These are phyloP conservation scores for Friedmanniomyces simplex DNA, from an alignment of 495 filamentous ascomycete genomes.

Conservation along the genomic window DNA sequence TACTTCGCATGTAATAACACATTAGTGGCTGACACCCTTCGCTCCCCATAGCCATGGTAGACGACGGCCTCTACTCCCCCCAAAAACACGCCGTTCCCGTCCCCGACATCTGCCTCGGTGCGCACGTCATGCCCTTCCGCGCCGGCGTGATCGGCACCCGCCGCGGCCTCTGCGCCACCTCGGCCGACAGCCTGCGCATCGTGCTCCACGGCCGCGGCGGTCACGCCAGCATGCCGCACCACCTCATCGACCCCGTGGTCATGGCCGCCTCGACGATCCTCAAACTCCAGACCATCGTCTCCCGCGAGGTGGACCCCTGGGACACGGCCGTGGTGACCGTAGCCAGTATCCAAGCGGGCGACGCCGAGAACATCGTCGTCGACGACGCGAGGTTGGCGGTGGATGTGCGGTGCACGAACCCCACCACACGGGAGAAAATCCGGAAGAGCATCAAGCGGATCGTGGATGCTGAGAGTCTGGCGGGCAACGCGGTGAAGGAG, in stretches of 20 bases:
- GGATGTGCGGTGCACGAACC: constrained; percentile 37
- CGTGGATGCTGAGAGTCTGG: constrained; percentile 44
- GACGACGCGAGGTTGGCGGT: constrained; percentile 40
- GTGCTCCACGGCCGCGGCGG: constrained; percentile 41
- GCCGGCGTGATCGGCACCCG: constrained; percentile 24
- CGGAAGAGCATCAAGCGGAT: constrained; percentile 41
- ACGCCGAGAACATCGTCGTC: constrained; percentile 45
- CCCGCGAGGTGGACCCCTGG: constrained; percentile 41
- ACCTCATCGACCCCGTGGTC: constrained; percentile 47
- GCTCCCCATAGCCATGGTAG: constrained; percentile 40
- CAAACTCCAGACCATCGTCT: constrained; percentile 46
- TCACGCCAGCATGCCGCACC: constrained; percentile 43
- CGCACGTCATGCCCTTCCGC: constrained; percentile 41
- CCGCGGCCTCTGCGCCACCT: constrained; percentile 21
- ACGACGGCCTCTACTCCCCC: constrained; percentile 47
- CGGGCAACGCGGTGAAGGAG: constrained; percentile 32
- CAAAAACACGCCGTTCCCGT: constrained; percentile 32
- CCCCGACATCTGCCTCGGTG: constrained; percentile 48
- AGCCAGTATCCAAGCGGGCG: constrained; percentile 42
- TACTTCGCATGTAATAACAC: too few species aligned
- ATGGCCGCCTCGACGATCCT: constrained; percentile 43
- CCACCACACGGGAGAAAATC: constrained; percentile 35
- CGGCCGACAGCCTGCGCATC: constrained; percentile 25
- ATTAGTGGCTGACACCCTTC: too few species aligned
- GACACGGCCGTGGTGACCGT: constrained; percentile 47